phyloP scores from a whole-genome alignment of 163 green algal species.

The Chloromonas sp. region DNA sequence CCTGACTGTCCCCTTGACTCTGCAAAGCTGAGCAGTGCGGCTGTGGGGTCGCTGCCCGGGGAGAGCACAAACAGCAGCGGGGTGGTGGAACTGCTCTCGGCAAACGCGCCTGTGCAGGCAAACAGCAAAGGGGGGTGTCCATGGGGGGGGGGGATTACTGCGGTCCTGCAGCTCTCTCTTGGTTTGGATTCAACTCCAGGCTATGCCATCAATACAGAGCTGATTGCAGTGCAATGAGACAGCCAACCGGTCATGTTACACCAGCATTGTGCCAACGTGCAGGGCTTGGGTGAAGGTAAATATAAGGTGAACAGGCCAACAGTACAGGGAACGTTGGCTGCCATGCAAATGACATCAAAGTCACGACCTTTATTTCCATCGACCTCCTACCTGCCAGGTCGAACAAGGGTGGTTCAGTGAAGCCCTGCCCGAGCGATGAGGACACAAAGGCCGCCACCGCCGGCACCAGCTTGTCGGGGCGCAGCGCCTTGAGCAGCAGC shows the following conservation, averaged over 20 bases:
- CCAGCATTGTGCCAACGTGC: background rate
- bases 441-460: constrained; percentile 49
- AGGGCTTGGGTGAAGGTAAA: too few relatives aligned
- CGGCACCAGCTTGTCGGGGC: constrained; percentile 65
- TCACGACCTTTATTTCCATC: too few relatives aligned
- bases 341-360: too few relatives aligned
- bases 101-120: constrained; percentile 46
- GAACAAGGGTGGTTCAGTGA: constrained; percentile 59
- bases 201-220: background rate
- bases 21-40: constrained; percentile 63
- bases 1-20: constrained; percentile 21
- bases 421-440: constrained; percentile 31
- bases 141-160: background rate
- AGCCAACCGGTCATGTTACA: background rate
- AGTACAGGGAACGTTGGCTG: too few relatives aligned
- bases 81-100: constrained; percentile 43
- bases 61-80: constrained; percentile 76
- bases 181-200: background rate
- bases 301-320: too few relatives aligned
- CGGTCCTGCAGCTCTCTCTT: too few relatives aligned
- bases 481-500: constrained; percentile 41
- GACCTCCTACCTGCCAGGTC: constrained; percentile 32
- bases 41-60: constrained; percentile 63
- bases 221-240: background rate
- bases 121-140: constrained; percentile 19